Conservation (phyloP, 2,329 filamentous ascomycete genomes). For the Alternaria sp. region DNA sequence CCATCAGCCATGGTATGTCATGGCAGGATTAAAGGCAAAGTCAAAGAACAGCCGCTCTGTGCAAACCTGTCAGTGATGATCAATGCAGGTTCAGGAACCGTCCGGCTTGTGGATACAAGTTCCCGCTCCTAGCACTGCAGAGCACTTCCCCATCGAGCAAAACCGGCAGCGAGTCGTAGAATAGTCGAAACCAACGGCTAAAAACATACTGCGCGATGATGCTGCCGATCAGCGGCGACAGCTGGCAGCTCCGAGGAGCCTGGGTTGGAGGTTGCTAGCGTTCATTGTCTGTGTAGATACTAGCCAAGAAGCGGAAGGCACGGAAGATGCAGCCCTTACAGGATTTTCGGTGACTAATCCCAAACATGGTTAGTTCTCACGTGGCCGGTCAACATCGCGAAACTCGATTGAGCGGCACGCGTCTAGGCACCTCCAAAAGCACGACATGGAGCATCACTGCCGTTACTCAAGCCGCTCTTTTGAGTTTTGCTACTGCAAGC, state of each 20-base stretch:
- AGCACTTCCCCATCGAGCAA: conserved; percentile 5
- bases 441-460: background rate
- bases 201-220: conserved; percentile 4
- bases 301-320: conserved; percentile 3
- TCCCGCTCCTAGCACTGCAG: conserved; percentile 2
- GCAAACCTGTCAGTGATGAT: background rate
- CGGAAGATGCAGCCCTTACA: conserved; percentile 6
- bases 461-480: background rate
- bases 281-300: background rate
- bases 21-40: background rate
- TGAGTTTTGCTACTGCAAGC: conserved; percentile 6
- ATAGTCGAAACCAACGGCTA: conserved; percentile 4
- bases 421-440: conserved; percentile 1
- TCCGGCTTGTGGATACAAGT: conserved; percentile 3
- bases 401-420: conserved; percentile 5
- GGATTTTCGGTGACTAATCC: conserved; percentile 6
- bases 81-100: conserved; percentile 5
- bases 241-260: background rate
- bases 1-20: background rate
- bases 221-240: background rate
- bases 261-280: background rate
- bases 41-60: background rate
- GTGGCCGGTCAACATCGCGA: conserved; percentile 4
- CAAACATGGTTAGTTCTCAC: background rate
- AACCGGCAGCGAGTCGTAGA: conserved; percentile 5